phyloP scores from a whole-genome alignment of 495 filamentous ascomycete genomes.

The Pseudoneurospora amorphoporcata region DNA sequence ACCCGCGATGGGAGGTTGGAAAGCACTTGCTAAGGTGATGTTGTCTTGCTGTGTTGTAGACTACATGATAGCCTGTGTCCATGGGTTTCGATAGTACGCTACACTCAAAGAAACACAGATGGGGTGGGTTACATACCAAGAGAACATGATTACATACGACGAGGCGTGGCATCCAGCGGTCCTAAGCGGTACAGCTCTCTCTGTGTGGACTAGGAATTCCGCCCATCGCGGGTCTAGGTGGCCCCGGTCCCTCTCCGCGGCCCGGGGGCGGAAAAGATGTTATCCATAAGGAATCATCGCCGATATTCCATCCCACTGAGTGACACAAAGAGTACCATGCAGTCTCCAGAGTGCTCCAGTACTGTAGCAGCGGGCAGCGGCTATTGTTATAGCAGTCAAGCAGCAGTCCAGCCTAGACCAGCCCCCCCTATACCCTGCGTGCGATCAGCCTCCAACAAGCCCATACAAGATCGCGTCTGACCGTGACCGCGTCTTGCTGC shows the following conservation, averaged over 20 bases:
- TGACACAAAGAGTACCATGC: not conserved
- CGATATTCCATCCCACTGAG: not conserved
- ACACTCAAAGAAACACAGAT: not conserved
- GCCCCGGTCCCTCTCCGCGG: not conserved
- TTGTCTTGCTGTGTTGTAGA: not conserved
- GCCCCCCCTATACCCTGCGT: not conserved
- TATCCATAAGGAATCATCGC: not conserved
- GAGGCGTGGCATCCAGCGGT: not conserved
- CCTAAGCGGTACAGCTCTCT: not conserved
- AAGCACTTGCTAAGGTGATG: not conserved
- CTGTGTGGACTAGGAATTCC: not conserved
- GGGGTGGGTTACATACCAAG: not conserved
- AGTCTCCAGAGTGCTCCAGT: not conserved
- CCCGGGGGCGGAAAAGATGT: not conserved
- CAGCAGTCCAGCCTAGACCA: not conserved
- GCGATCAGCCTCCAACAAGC: not conserved
- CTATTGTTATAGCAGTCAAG: not conserved
- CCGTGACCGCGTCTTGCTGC: not conserved
- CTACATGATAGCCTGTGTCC: not conserved
- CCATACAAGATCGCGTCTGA: not conserved
- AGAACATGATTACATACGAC: not conserved
- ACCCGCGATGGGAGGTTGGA: not conserved
- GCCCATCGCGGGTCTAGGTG: not conserved
- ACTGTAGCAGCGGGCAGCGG: not conserved
- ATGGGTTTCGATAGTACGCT: not conserved